Conservation (phyloP, 345 rosid genomes). For the Durio zibethinus region DNA sequence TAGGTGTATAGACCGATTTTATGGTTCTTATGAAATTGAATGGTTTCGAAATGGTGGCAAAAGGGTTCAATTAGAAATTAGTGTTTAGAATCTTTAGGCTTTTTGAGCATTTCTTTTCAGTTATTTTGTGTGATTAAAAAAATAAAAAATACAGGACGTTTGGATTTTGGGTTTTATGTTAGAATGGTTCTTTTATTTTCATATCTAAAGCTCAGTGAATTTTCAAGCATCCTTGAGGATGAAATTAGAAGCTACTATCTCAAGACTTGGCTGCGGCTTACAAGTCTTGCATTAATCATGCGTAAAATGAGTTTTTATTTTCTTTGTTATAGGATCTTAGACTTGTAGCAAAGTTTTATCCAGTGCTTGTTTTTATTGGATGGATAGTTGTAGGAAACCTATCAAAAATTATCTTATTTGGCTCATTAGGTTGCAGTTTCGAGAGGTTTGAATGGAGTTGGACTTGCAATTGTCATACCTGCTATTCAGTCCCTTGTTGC, state of each 20-base stretch:
- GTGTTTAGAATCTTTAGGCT: background rate
- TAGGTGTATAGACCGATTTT: background rate
- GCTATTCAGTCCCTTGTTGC: constrained; percentile 67
- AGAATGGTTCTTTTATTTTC: no score
- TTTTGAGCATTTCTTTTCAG: no score
- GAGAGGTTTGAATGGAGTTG: constrained; percentile 67
- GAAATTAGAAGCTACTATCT: no score
- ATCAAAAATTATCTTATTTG: background rate
- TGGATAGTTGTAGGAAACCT: background rate
- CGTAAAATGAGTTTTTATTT: no score
- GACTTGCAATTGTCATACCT: constrained; percentile 62
- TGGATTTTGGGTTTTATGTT: no score
- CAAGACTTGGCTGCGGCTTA: no score
- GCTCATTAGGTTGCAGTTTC: constrained; percentile 50
- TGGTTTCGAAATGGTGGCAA: background rate
- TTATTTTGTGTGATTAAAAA: no score
- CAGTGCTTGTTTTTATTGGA: no score
- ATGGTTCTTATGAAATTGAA: background rate
- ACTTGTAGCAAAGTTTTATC: background rate
- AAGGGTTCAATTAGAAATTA: background rate
- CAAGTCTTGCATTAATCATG: no score
- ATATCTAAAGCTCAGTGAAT: no score
- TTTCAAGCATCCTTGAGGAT: no score
- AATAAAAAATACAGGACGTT: no score
- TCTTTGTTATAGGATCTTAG: background rate